phyloP scores from a whole-genome alignment of 2,329 filamentous ascomycete genomes.

The Sphaerulina musiva region DNA sequence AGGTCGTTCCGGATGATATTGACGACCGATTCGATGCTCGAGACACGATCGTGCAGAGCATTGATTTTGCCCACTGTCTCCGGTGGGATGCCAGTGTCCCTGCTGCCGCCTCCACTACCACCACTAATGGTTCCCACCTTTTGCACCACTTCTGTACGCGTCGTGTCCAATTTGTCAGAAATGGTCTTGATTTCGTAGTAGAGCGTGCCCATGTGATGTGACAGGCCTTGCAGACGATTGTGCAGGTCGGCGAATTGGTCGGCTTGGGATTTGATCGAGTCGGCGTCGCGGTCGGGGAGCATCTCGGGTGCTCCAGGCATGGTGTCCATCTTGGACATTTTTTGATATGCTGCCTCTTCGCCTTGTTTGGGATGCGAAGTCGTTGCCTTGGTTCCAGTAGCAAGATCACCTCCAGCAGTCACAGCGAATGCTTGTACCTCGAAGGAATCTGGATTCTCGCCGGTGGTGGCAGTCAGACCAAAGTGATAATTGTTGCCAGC shows the following conservation, averaged over 20 bases:
- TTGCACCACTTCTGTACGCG: slow-evolving; percentile 48
- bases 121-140: slow-evolving; percentile 47
- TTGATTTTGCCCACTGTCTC: slow-evolving; percentile 21
- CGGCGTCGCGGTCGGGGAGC: slow-evolving; percentile 33
- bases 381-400: slow-evolving; percentile 24
- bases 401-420: slow-evolving; percentile 42
- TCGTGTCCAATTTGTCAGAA: slow-evolving; percentile 49
- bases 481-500: slow-evolving; percentile 62
- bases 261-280: slow-evolving; percentile 39
- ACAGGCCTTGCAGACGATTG: slow-evolving; percentile 68
- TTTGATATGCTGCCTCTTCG: slow-evolving; percentile 12
- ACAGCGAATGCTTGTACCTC: slow-evolving; percentile 84
- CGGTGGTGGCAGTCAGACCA: slow-evolving; percentile 79
- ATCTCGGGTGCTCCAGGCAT: slow-evolving; percentile 40
- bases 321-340: slow-evolving; percentile 27
- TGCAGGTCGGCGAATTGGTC: slow-evolving; percentile 78
- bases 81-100: slow-evolving; percentile 25
- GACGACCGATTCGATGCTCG: slow-evolving; percentile 46
- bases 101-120: slow-evolving; percentile 36
- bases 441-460: slow-evolving; percentile 89
- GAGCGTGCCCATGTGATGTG: slow-evolving; percentile 60
- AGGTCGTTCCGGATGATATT: slow-evolving; percentile 49
- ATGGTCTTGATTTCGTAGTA: slow-evolving; percentile 52
- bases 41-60: slow-evolving; percentile 14
- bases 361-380: slow-evolving; percentile 27